Base-by-base conservation (phyloP, 2,329 filamentous ascomycete genomes). In the Diaporthe citri region DNA sequence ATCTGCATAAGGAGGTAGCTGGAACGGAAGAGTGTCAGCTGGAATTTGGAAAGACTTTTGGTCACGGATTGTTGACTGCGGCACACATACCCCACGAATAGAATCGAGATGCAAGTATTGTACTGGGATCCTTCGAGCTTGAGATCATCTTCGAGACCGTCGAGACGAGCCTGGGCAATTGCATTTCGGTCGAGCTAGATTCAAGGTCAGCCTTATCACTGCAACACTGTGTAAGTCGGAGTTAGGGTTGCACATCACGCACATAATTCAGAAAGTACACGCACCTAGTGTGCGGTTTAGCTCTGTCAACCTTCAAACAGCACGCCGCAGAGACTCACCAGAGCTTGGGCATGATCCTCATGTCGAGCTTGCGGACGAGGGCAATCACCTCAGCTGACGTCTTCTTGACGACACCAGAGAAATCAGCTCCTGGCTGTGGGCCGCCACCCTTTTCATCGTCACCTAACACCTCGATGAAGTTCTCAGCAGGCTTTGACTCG, bases 81-180 rank as follows among this genome's bases (percentile, higher is more conserved):
- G 17, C 17, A 34, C 2, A n/a, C 69, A 13, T 48, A 84, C 79
- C 89, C 87, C 7, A 89, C 87, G 77, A 90, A 90, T 28, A 90
- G 80, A 41, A 90, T 88, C 6, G 81, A 83, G 56, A 87, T 83
- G 48, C 83, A 83, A 31, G 86, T 86, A 79, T 88, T 86, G 79
- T 90, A 90, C 76, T 90, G 82, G 4, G 82, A 83, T 48, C 85
- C 86, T 0, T 81, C 80, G 56, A 91, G 82, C 3, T 83, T 81
- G 3, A 91, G 80, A 62, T 91, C 87, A 10, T 86, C 83, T 66
- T 90, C 86, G 6, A 92, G 80, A 0, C 87, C 88, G 73, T 89
- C 87, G 43, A 92, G 79, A 22, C 86, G 84, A 2, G 90, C 90
- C 25, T 89, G 88, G 3, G 90, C 89, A 77, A 91, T 90, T 62